Base-by-base conservation (phyloP, 2,329 filamentous ascomycete species). In the Ophiocordyceps polyrhachis-furcata region DNA sequence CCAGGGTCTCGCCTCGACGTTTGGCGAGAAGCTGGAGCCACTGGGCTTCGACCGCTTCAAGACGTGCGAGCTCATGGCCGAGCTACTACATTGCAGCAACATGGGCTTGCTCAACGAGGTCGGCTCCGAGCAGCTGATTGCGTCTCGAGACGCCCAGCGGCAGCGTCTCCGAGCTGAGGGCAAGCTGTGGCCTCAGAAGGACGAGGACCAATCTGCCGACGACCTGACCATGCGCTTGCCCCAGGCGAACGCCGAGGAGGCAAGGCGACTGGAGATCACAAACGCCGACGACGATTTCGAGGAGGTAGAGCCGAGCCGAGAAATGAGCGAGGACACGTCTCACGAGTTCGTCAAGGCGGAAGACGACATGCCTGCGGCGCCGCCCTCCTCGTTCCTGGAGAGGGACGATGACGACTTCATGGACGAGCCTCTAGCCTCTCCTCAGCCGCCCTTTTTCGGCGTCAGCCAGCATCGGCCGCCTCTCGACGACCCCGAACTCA, bases 21-120 rank as follows among this genome's bases (percentile, higher is more conserved):
- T 93, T 67, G 88, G 88, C 44, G 76, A 80, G 41, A 84, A 82
- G 60, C 88, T 98, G 44, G 87, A 96, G 61, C 89, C 91, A 4
- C 72, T 98, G 11, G 91, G 91, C 2, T 98, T 98, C 57, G 91
- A 98, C 62, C 75, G 91, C 19, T 98, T 98, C 70, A 98, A 98
- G 69, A 96, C 91, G 0, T 98, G 91, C 61, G 91, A 98, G 63
- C 70, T 98, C 48, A 96, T 98, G 91, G 91, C 91, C 1, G 91
- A 98, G 62, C 69, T 98, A 41, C 66, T 98, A 37, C 91, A 98
- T 62, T 98, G 91, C 63, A 96, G 89, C 60, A 98, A 98, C 59
- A 98, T 98, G 91, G 88, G 84, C 6, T 68, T 98, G 32, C 67
- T 98, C 51, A 98, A 98, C 57, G 88, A 96, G 58, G 69, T 77